A percentile compares a stretch with the other conserved stretches of the same genome.
phyloP scores from a whole-genome alignment of 805 yeast species.

The Osmozyma mogii region DNA sequence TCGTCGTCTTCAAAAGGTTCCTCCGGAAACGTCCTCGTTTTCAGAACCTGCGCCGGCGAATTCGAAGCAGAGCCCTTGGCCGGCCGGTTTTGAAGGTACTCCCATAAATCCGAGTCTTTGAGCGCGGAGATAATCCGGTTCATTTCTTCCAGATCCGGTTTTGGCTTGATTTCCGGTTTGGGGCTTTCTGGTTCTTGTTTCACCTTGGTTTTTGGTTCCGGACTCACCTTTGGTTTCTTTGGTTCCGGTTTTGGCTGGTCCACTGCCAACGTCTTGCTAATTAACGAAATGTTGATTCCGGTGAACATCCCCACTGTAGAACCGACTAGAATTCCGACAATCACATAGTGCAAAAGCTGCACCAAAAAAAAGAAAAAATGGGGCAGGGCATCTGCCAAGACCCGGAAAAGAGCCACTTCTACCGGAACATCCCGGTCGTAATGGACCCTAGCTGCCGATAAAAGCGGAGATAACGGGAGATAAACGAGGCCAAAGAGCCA shows the following conservation, averaged over 20 bases:
- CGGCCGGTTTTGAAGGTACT: slow-evolving; percentile 1
- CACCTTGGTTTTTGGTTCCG: slow-evolving; percentile 1
- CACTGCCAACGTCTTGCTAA: slow-evolving; percentile 2
- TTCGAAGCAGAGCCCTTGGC: background rate
- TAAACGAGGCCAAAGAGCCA: slow-evolving; percentile 11
- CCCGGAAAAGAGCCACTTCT: slow-evolving; percentile 9
- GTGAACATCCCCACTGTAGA: slow-evolving; percentile 9
- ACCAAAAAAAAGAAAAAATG: slow-evolving; percentile 7
- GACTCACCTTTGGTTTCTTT: background rate
- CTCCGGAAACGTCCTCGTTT: background rate
- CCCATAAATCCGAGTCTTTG: background rate
- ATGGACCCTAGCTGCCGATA: slow-evolving; percentile 5
- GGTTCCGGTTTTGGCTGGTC: background rate
- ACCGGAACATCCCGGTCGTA: slow-evolving; percentile 10
- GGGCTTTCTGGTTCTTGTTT: background rate
- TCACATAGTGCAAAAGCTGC: slow-evolving; percentile 10
- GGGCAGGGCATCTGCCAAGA: slow-evolving; percentile 6
- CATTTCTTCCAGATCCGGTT: slow-evolving; percentile 1
- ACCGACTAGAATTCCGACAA: slow-evolving; percentile 12
- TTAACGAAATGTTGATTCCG: slow-evolving; percentile 10
- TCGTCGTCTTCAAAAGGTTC: slow-evolving; percentile 13
- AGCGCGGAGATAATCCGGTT: slow-evolving; percentile 1
- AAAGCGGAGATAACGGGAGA: slow-evolving; percentile 11
- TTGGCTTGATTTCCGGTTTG: slow-evolving; percentile 1
- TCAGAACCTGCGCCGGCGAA: background rate